phyloP scores from a whole-genome alignment of 108 stramenopile species.

The Parietichytrium sp. region DNA sequence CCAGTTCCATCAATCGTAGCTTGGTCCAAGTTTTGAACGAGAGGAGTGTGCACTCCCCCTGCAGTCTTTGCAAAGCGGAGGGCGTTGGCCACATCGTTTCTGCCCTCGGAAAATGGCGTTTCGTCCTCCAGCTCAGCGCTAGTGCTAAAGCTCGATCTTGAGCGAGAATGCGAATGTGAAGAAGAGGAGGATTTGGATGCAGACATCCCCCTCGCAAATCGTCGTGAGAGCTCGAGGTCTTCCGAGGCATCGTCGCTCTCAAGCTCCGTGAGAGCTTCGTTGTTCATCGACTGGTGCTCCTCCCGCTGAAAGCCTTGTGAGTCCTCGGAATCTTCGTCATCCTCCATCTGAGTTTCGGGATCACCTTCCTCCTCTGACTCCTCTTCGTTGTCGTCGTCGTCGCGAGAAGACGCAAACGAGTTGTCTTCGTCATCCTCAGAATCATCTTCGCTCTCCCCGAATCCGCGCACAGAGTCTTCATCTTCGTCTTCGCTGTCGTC shows the following conservation, averaged over 20 bases:
- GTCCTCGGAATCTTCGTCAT: background rate
- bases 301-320: no score
- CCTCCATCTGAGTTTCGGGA: background rate
- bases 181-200: background rate
- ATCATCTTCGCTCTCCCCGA: background rate
- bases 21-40: background rate
- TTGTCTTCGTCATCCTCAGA: background rate
- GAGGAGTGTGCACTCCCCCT: background rate
- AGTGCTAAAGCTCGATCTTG: background rate
- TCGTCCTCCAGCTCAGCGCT: no score
- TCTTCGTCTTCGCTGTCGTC: background rate
- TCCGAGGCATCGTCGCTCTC: background rate
- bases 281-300: no score
- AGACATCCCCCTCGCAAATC: background rate
- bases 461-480: background rate
- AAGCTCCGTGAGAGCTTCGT: no score
- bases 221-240: background rate
- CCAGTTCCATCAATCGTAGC: no score
- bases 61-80: background rate
- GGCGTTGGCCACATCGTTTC: background rate
- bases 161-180: background rate
- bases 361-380: background rate
- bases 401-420: background rate
- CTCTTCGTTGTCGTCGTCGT: background rate
- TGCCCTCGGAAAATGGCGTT: background rate